Evolutionary conservation across 192 early-diverging fungal genomes (phyloP).

Genomic region (Lobosporangium transversale): DNA sequence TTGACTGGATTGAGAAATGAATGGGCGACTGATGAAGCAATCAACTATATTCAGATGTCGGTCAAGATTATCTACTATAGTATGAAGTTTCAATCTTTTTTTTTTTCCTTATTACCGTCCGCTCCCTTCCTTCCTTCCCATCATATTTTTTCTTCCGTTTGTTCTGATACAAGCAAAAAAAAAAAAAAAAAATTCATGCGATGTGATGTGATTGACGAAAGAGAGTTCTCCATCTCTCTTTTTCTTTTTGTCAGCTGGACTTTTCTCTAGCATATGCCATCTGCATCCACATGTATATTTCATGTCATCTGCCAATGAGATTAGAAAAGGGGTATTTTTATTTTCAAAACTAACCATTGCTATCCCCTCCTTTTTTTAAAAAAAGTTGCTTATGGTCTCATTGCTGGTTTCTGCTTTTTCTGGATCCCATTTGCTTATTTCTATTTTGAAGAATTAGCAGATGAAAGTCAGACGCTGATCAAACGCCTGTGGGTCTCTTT

Average conservation of each 20-base stretch:
- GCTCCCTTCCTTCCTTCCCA: not conserved
- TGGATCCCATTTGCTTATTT: conserved; percentile 72
- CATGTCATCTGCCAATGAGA: too few relatives aligned
- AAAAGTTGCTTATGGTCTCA: conserved; percentile 62
- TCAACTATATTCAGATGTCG: conserved; percentile 47
- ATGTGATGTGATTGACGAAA: too few relatives aligned
- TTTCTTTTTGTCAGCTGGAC: too few relatives aligned
- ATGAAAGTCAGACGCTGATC: conserved; percentile 51
- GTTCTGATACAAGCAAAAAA: not conserved
- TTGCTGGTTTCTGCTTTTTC: conserved; percentile 59
- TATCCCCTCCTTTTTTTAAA: too few relatives aligned
- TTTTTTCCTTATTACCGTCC: not conserved
- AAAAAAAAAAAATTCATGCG: too few relatives aligned
- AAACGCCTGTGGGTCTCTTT: conserved; percentile 55
- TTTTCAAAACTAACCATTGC: too few relatives aligned
- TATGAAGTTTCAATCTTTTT: conserved; percentile 15
- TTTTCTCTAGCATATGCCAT: too few relatives aligned
- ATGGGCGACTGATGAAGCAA: conserved; percentile 64
- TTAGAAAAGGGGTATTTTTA: too few relatives aligned
- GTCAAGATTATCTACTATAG: conserved; percentile 61
- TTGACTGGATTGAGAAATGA: conserved; percentile 61
- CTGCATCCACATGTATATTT: too few relatives aligned
- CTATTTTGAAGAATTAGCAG: conserved; percentile 65
- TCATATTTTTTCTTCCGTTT: not conserved
- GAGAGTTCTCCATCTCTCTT: too few relatives aligned